Percentiles rank a stretch among this genome's conserved stretches.
phyloP scores from a whole-genome alignment of 2,329 filamentous ascomycete genomes.

The Aspergillus quadricinctus region DNA sequence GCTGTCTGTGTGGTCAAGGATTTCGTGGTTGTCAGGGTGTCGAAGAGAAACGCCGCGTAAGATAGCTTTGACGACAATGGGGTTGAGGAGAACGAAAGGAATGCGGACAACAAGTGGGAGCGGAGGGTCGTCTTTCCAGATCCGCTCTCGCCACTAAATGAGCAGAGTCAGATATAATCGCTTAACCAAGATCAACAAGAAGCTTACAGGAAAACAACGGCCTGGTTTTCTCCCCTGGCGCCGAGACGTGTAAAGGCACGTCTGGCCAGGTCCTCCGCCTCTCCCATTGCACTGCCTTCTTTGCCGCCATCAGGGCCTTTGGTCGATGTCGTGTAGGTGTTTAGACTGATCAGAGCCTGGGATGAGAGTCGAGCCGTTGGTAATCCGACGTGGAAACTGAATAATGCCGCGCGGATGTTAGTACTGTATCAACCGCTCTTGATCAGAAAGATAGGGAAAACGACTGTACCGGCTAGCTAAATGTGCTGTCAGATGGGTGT shows the following conservation, averaged over 20 bases:
- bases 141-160: slow-evolving; percentile 82
- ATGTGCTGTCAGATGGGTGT: slow-evolving; percentile 50
- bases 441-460: background rate
- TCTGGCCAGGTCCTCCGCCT: slow-evolving; percentile 85
- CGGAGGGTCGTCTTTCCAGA: slow-evolving; percentile 94
- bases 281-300: slow-evolving; percentile 86
- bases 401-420: slow-evolving; percentile 47
- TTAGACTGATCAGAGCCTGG: slow-evolving; percentile 84
- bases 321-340: slow-evolving; percentile 87
- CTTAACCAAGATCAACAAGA: background rate
- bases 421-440: background rate
- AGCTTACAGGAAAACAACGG: slow-evolving; percentile 82
- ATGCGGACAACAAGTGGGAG: slow-evolving; percentile 77
- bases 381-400: slow-evolving; percentile 84
- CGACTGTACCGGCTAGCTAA: slow-evolving; percentile 44
- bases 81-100: slow-evolving; percentile 86
- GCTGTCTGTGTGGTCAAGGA: slow-evolving; percentile 92
- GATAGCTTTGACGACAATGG: slow-evolving; percentile 91
- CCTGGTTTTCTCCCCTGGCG: slow-evolving; percentile 86
- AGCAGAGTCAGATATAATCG: slow-evolving; percentile 23
- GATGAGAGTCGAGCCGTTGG: slow-evolving; percentile 87
- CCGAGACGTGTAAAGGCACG: slow-evolving; percentile 82
- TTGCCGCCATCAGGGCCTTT: slow-evolving; percentile 87
- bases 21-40: slow-evolving; percentile 94
- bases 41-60: slow-evolving; percentile 90